These are phyloP conservation scores for Apiotrichum domesticum DNA, from an alignment of 1,284 basidiomycete species.

Conservation along the genomic window DNA sequence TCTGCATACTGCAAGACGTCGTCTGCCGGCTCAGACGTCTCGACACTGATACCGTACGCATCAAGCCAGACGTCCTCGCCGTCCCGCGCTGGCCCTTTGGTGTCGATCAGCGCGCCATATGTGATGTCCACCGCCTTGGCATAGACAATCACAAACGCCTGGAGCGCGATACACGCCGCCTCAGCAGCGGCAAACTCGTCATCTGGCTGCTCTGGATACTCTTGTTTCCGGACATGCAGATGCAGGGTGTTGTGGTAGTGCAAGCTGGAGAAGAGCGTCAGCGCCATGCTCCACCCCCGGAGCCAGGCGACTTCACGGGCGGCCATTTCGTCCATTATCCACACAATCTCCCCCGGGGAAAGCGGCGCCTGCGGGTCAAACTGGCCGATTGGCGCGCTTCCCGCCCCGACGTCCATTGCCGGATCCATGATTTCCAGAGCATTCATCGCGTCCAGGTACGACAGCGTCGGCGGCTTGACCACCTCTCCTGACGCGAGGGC, in stretches of 20 bases:
- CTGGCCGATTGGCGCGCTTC: constrained; percentile 38
- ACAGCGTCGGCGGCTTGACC: constrained; percentile 64
- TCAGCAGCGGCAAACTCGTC: constrained; percentile 20
- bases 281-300: constrained; percentile 70
- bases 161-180: constrained; percentile 63
- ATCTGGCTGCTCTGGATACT: background rate
- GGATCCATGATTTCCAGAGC: constrained; percentile 85
- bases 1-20: constrained; percentile 59
- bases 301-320: constrained; percentile 88
- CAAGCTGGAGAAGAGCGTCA: constrained; percentile 75
- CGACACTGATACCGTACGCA: constrained; percentile 72
- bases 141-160: constrained; percentile 63
- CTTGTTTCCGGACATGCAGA: constrained; percentile 25
- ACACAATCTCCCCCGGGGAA: constrained; percentile 69
- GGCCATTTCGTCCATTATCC: constrained; percentile 74
- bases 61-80: constrained; percentile 85
- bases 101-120: constrained; percentile 65
- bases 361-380: constrained; percentile 65
- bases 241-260: constrained; percentile 59
- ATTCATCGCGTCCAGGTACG: constrained; percentile 79
- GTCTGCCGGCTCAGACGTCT: constrained; percentile 61
- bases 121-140: constrained; percentile 77
- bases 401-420: constrained; percentile 74
- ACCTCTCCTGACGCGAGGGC: constrained; percentile 62
- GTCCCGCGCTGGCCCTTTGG: constrained; percentile 64